Base-by-base conservation (phyloP, 176 grass and related monocot genomes). In the Oryza coarctata region DNA sequence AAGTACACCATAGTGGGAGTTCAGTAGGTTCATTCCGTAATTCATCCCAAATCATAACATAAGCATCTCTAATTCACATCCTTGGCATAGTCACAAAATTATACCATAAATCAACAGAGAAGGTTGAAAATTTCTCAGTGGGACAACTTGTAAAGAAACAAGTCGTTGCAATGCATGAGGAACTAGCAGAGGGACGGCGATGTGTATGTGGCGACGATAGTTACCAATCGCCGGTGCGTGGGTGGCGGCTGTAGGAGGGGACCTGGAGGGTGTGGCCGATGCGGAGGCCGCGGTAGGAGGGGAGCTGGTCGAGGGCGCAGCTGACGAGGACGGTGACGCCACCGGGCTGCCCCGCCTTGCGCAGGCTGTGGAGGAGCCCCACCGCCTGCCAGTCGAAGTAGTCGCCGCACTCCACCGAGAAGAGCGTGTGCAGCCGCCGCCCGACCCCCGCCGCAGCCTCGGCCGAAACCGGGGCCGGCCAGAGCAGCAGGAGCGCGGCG, bases 361-460 rank as follows among this genome's bases (percentile, higher is more conserved):
- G 82, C 58, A 93, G 85, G 85, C 93, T 99, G 80, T 95, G 96
- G 57, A 99, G 87, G 75, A 99, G 74, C 70, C 96, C 96, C 80
- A 94, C 93, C 49, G 93, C 87, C 83, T 99, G 93, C 96, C 93
- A 99, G 82, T 99, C 93, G 87, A 99, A 99, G 87, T 99, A 99
- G 74, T 95, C 83, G 77, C 94, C 89, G 77, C 93, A 99, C 60
- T 99, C 96, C 82, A 99, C 93, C 15, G 96, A 99, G 89, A 99
- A 95, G 77, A 99, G 84, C 32, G 93, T 94, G 89, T 99, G 96
- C 68, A 99, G 85, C 80, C 91, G 84, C 96, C 82, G 88, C 61
- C 84, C 84, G 60, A 86, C 88, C 84, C 66, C 68, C 3, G 12
- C 81, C 29, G 36, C 35, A 3, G 34, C 72, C 9, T 29, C 78